These are phyloP conservation scores for Stephania cephalantha DNA, from an alignment of 164 flowering plant genomes.

Conservation along the genomic window DNA sequence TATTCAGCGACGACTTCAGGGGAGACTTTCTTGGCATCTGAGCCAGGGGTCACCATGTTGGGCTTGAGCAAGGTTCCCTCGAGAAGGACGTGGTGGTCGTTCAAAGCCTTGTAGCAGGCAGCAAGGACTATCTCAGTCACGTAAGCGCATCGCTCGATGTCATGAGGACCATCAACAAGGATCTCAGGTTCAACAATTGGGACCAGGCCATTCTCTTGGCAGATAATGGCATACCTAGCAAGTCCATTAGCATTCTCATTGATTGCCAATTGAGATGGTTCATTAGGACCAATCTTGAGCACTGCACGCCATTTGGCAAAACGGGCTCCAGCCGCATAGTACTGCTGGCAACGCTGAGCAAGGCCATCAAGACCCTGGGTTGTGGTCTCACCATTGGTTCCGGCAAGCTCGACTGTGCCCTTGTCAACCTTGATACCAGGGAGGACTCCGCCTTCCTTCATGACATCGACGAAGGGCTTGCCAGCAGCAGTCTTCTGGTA, in stretches of 20 bases:
- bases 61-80: constrained; percentile 50
- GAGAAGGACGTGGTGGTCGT: constrained; percentile 43
- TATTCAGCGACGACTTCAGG: constrained; percentile 46
- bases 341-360: constrained; percentile 39
- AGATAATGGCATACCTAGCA: constrained; percentile 54
- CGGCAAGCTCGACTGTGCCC: constrained; percentile 51
- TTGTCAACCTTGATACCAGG: constrained; percentile 56
- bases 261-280: constrained; percentile 45
- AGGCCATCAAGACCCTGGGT: constrained; percentile 55
- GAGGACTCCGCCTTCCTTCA: constrained; percentile 47
- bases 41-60: constrained; percentile 53
- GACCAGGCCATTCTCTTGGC: constrained; percentile 51
- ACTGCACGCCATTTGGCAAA: constrained; percentile 52
- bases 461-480: constrained; percentile 41
- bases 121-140: constrained; percentile 51
- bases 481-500: constrained; percentile 48
- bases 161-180: constrained; percentile 45
- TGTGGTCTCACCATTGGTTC: constrained; percentile 50
- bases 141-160: constrained; percentile 39
- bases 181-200: constrained; percentile 59
- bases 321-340: constrained; percentile 41
- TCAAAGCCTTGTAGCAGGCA: constrained; percentile 51
- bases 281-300: constrained; percentile 40
- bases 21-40: constrained; percentile 38
- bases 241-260: constrained; percentile 48